Evolutionary conservation across 805 yeast species (phyloP).

Genomic region (Pichia thaimueangensis): DNA sequence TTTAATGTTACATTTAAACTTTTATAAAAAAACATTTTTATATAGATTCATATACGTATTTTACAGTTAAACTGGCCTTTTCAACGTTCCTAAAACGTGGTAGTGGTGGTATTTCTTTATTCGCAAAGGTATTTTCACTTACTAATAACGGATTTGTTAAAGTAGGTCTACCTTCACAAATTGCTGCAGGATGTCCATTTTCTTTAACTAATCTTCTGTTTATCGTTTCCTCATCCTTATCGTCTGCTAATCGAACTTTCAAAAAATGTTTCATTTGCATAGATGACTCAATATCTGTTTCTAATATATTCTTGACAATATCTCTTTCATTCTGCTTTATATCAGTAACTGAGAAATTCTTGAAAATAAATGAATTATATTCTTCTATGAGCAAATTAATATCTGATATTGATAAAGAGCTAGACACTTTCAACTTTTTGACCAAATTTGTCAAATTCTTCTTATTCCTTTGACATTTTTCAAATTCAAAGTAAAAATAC

Average conservation of each 20-base stretch:
- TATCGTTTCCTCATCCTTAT: constrained; percentile 24
- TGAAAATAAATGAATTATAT: constrained; percentile 34
- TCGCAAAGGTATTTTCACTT: background rate
- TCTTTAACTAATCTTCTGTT: constrained; percentile 26
- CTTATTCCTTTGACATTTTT: constrained; percentile 38
- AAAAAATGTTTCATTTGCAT: constrained; percentile 27
- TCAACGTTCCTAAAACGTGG: constrained; percentile 64
- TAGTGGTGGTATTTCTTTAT: constrained; percentile 26
- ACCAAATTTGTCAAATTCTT: constrained; percentile 40
- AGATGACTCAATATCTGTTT: constrained; percentile 29
- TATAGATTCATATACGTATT: constrained; percentile 30
- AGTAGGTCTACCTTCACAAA: constrained; percentile 36
- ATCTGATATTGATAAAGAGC: constrained; percentile 41
- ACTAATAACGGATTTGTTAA: constrained; percentile 31
- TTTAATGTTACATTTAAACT: constrained; percentile 28
- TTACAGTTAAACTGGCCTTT: constrained; percentile 45
- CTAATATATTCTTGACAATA: constrained; percentile 22
- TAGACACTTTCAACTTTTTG: constrained; percentile 36
- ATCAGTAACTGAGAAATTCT: constrained; percentile 22
- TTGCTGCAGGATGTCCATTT: constrained; percentile 34
- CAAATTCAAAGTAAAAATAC: constrained; percentile 50
- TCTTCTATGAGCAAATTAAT: constrained; percentile 38
- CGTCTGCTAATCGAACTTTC: constrained; percentile 27
- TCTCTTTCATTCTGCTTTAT: constrained; percentile 19
- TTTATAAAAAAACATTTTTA: constrained; percentile 1